Evolutionary conservation across 148 eudicot species (phyloP).

Genomic region (Chenopodium berlandieri): DNA sequence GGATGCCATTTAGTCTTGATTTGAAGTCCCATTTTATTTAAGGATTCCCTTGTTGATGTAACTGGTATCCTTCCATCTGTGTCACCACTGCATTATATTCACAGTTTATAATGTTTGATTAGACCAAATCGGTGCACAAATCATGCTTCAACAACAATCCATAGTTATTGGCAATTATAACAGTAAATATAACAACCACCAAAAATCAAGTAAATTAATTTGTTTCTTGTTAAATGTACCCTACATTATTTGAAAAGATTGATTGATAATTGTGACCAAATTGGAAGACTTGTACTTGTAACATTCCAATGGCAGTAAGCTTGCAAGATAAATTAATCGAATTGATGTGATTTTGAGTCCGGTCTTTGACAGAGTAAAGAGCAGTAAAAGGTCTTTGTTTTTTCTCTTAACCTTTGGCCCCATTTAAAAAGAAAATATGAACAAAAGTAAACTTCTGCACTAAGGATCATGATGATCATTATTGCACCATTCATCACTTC

Average conservation of each 20-base stretch:
- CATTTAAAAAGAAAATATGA: background rate
- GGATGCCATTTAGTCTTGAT: slow-evolving; percentile 55
- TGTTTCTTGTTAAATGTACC: too few species aligned
- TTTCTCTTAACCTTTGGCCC: background rate
- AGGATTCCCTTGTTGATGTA: slow-evolving; percentile 59
- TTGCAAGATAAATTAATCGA: too few species aligned
- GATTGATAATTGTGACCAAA: too few species aligned
- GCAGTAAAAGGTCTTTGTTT: too few species aligned
- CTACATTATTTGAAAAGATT: too few species aligned
- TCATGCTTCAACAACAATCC: background rate
- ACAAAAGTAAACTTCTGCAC: background rate
- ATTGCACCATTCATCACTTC: background rate
- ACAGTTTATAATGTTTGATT: background rate
- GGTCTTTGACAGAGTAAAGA: too few species aligned
- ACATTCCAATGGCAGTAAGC: background rate
- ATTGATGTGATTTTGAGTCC: too few species aligned
- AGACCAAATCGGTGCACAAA: background rate
- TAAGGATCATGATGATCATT: slow-evolving; percentile 6
- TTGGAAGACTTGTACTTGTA: too few species aligned
- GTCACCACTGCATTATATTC: slow-evolving; percentile 54
- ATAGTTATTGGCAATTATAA: background rate
- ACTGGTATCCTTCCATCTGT: slow-evolving; percentile 67
- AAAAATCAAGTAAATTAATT: too few species aligned
- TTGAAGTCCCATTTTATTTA: slow-evolving; percentile 44
- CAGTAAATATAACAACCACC: too few species aligned